phyloP scores from a whole-genome alignment of 257 asterid species.

The Forsythia viridissima region DNA sequence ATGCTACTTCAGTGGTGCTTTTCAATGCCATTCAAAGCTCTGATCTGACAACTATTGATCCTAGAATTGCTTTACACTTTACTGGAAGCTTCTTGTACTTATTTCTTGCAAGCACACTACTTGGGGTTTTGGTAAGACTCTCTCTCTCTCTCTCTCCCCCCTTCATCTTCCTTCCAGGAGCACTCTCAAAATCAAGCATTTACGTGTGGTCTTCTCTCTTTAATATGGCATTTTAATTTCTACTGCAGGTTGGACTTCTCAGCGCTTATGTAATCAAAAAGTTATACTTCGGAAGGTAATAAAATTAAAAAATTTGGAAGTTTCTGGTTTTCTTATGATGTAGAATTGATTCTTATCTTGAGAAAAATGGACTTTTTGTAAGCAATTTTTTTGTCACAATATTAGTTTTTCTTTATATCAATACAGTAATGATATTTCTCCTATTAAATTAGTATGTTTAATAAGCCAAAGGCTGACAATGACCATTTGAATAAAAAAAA shows the following conservation, averaged over 20 bases:
- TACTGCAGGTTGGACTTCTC: slow-evolving; percentile 44
- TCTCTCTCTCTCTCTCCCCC: slow-evolving; percentile 11
- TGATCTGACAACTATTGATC: slow-evolving; percentile 30
- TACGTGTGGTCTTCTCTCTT: not conserved
- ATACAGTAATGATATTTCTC: too few relatives aligned
- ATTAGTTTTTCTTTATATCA: too few relatives aligned
- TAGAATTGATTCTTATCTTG: not conserved
- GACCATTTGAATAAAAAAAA: not conserved
- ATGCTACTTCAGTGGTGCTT: slow-evolving; percentile 56
- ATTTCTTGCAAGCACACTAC: slow-evolving; percentile 42
- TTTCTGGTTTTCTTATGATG: not conserved
- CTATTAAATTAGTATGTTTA: too few relatives aligned
- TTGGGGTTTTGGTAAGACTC: slow-evolving; percentile 39
- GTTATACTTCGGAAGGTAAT: slow-evolving; percentile 47
- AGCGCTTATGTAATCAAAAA: slow-evolving; percentile 46
- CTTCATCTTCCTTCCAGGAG: not conserved
- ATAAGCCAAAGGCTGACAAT: not conserved
- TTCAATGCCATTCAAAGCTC: slow-evolving; percentile 50
- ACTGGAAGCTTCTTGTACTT: slow-evolving; percentile 43
- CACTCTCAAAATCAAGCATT: not conserved
- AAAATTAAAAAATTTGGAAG: not conserved
- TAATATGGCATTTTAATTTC: not conserved
- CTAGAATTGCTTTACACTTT: slow-evolving; percentile 29
- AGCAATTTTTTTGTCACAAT: not conserved
- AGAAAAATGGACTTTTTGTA: not conserved